Evolutionary conservation across 2,329 filamentous ascomycete species (phyloP), one percentile per base, ranked within the genome.

Genomic region (Moelleriella libera): DNA sequence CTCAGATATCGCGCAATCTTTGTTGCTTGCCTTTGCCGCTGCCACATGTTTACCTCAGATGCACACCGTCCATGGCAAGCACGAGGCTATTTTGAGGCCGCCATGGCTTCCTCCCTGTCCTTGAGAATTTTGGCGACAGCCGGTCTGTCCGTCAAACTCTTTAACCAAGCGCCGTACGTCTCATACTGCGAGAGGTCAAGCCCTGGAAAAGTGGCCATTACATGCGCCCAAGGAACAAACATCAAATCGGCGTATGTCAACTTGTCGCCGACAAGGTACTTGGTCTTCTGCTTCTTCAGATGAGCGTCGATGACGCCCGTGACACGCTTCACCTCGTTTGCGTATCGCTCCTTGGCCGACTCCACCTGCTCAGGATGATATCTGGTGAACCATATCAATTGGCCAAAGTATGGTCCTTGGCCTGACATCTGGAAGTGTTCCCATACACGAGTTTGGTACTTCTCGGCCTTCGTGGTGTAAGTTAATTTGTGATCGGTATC

Each of bases 361-460:
- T 51, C 55, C 12, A 63, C 12, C 50, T 53, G 50, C 21, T 56
- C 55, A 6, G 50, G 53, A 31, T 61, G 52, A 30, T 48, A 50
- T 6, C 12, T 39, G 5, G 40, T 31, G 46, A 59, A 60, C 53
- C 56, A 58, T 30, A 50, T 48, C 44, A 49, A 49, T 45, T 53
- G 58, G 40, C 57, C 58, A 39, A 54, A 60, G 43, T 62, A 63
- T 8, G 59, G 62, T 2, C 60, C 61, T 47, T 63, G 60, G 1
- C 51, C 54, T 39, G 50, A 52, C 46, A 53, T 54, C 39, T 56
- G 53, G 39, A 57, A 57, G 46, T 54, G 48, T 12, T 49, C 43
- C 53, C 52, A 56, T 4, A 46, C 30, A 8, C 50, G 51, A 7
- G 51, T 46, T 7, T 49, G 41, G 40, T 53, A 46, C n/a, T 51